A percentile compares a stretch with the other conserved stretches of the same genome.
Conservation (phyloP, 139 green algal species). For the Ostreobium quekettii region DNA sequence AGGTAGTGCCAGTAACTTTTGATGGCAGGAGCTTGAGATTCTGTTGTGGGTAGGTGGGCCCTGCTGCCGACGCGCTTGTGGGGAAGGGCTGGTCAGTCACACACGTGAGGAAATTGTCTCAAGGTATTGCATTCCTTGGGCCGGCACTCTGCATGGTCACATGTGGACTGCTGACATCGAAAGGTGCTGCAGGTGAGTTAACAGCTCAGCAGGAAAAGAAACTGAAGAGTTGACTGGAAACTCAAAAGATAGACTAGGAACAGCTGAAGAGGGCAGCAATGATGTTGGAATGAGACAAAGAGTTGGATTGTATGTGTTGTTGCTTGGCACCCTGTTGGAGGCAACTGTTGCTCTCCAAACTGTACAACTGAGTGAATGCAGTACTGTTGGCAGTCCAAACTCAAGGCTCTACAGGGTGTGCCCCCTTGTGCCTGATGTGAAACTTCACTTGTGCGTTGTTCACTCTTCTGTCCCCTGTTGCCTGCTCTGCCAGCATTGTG, state of each 20-base stretch:
- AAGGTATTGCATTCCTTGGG: slow-evolving; percentile 78
- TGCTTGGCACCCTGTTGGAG: neutral
- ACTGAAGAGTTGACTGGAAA: slow-evolving; percentile 1
- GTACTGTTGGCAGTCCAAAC: neutral
- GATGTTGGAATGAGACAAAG: neutral
- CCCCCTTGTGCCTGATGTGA: neutral
- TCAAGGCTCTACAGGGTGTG: no score
- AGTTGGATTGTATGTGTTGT: neutral
- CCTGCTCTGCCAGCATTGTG: neutral
- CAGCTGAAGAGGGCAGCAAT: neutral
- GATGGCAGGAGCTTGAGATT: no score
- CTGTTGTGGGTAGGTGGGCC: slow-evolving; percentile 38
- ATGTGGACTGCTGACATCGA: slow-evolving; percentile 40
- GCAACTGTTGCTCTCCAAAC: neutral
- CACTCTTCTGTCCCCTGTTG: neutral
- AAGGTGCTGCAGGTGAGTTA: neutral
- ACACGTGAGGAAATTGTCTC: slow-evolving; percentile 73
- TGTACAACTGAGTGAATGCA: neutral
- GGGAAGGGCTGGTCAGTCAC: slow-evolving; percentile 45
- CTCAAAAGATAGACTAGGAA: neutral
- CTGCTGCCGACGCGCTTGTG: slow-evolving; percentile 67
- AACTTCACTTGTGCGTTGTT: neutral
- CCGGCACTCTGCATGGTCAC: slow-evolving; percentile 68
- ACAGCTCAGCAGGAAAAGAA: slow-evolving; percentile 5
- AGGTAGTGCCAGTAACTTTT: no score